Evolutionary conservation across 495 filamentous ascomycete genomes (phyloP), one percentile per base, ranked within the genome.

Genomic region (Glarea lozoyensis): DNA sequence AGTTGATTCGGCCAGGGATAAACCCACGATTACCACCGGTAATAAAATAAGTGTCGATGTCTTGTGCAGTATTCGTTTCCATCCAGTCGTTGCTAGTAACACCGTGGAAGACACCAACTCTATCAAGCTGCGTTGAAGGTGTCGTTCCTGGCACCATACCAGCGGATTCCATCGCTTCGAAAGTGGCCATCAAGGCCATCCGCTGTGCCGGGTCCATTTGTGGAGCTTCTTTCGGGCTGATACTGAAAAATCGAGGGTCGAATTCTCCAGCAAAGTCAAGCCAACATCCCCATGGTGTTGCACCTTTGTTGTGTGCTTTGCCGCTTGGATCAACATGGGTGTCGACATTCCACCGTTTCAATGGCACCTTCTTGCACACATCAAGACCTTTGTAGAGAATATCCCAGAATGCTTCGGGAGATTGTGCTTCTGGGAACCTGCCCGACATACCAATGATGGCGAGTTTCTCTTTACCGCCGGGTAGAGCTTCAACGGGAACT

Each of bases 131-230:
- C n/a, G n/a, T n/a, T n/a, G n/a, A n/a, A n/a, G n/a, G n/a, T n/a
- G n/a, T n/a, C n/a, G n/a, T n/a, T n/a, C n/a, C n/a, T 0, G 86
- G 82, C 17, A 92, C 84, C 52, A 89, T 85, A 0, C 89, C 89
- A 22, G 87, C 84, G 78, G 84, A 86, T 58, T 96, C 88, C 3
- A 96, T 70, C 0, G 89, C 89, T 54, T 94, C 88, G 49, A 93
- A 95, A 0, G 86, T 85, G n/a, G 85, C 90, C 3, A 79, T 76
- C 24, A 96, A 60, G 0, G 84, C 86, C 54, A 94, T 70, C 23
- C 89, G 75, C 60, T 93, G 88, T 62, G 87, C 88, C 0, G 89
- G 89, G 57, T 95, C 89, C 1, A 86, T 86, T 49, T 93, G 84
- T 31, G 74, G 69, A 4, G 89, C 88, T 64, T 96, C 89, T 47